Base-by-base conservation (phyloP, 2,329 filamentous ascomycete species). In the Exophiala calicioides region DNA sequence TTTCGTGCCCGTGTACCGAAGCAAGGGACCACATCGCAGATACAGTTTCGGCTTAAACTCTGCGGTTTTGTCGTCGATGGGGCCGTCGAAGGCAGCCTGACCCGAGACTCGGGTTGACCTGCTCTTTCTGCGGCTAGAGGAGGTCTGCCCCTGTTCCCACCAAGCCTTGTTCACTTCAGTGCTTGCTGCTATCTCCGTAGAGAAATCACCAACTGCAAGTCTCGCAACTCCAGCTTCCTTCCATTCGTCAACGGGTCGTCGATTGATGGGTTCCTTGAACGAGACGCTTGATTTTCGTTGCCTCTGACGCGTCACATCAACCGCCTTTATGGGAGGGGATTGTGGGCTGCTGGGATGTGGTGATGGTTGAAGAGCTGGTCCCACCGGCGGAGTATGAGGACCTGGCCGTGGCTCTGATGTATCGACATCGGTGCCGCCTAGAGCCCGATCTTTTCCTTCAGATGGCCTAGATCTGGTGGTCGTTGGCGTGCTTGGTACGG, bases 1-100 rank as follows among this genome's bases (percentile, higher is more conserved):
- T 72, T 67, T 95, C 81, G 95, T 81, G 15, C 94, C 93, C 44
- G 86, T 91, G 65, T 95, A 98, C 50, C 93, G 83, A 53, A 98
- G 72, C 16, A 98, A 72, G 4, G 93, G 93, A 0, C 93, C 93
- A 61, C 91, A 95, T 67, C 90, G 90, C 43, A 98, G 74, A 63
- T 88, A 90, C 27, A 98, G 68, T 3, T 81, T 78, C 16, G 93
- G 93, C 58, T 86, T 86, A 68, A 97, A 98, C 48, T 56, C 51
- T 7, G 57, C 56, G 23, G 27, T 44, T 20, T 44, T 46, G 32
- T 59, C 53, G 30, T 60, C 55, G 12, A 58, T 48, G n/a, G 48
- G 32, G 6, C 27, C 51, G 9, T 42, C 47, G 16, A 23, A 31
- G 57, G 74, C 79, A 42, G 75, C 71, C n/a, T 71, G 73, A 24